Percentiles rank a stretch among this genome's conserved stretches.
Conservation (phyloP, 1,284 basidiomycete genomes). For the Irpex rosettiformis region DNA sequence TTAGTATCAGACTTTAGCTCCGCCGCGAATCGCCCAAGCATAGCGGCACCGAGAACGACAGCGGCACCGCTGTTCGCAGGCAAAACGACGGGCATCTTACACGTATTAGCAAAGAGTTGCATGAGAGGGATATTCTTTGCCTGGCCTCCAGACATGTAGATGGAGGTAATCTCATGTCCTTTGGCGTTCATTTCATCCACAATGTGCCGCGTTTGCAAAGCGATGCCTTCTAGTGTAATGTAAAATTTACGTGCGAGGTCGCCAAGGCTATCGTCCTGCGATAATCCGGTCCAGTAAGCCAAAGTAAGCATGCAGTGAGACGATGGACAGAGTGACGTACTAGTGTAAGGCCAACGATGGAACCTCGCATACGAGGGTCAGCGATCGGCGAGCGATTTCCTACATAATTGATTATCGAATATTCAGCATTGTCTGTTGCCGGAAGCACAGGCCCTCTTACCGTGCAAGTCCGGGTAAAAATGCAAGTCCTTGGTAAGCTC, state of each 20-base stretch:
- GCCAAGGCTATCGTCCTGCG: conserved; percentile 65
- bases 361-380: conserved; percentile 90
- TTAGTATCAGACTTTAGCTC: conserved; percentile 44
- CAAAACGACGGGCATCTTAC: conserved; percentile 81
- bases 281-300: background rate
- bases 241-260: conserved; percentile 92
- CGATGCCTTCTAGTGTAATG: conserved; percentile 91
- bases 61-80: conserved; percentile 77
- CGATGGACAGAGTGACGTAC: too few species aligned
- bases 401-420: conserved; percentile 25
- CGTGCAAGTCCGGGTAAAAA: conserved; percentile 93
- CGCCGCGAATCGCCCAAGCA: conserved; percentile 88
- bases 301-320: background rate
- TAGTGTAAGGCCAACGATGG: conserved; percentile 84
- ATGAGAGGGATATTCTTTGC: conserved; percentile 83
- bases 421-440: conserved; percentile 7
- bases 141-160: conserved; percentile 95
- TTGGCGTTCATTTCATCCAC: conserved; percentile 86
- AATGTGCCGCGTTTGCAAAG: conserved; percentile 94
- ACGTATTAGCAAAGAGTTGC: conserved; percentile 86
- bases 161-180: conserved; percentile 81
- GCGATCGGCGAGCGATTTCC: conserved; percentile 97
- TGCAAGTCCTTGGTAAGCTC: conserved; percentile 90
- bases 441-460: conserved; percentile 31
- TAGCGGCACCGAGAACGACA: conserved; percentile 91